Evolutionary conservation across 2,329 filamentous ascomycete species (phyloP).

Genomic region (Ascochyta lentis): DNA sequence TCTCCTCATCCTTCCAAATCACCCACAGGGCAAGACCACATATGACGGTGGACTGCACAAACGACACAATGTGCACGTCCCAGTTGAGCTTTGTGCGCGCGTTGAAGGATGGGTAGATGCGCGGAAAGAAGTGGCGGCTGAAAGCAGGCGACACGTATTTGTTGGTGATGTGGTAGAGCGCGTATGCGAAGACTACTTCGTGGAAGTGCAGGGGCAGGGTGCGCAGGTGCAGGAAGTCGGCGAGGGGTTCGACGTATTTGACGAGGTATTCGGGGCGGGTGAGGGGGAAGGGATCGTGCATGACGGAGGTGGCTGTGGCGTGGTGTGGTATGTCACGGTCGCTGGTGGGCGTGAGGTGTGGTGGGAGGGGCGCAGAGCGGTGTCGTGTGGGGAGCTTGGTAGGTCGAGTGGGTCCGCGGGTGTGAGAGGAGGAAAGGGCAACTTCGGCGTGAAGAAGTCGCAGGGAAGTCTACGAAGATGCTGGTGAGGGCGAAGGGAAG

Average conservation of each 20-base stretch:
- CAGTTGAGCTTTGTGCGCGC: conserved; percentile 75
- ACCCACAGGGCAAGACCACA: conserved; percentile 76
- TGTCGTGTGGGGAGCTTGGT: conserved; percentile 10
- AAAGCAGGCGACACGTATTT: conserved; percentile 70
- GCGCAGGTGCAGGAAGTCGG: conserved; percentile 66
- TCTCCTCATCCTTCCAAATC: conserved; percentile 70
- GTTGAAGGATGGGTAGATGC: conserved; percentile 68
- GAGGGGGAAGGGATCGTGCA: conserved; percentile 75
- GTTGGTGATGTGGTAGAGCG: conserved; percentile 73
- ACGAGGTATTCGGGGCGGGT: conserved; percentile 64
- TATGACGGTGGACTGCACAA: conserved; percentile 77
- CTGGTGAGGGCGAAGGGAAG: not conserved
- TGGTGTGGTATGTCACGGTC: conserved; percentile 10
- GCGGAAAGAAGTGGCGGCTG: conserved; percentile 67
- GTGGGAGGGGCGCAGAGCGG: conserved; percentile 14
- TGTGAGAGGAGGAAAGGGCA: not conserved
- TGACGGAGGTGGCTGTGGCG: conserved; percentile 47
- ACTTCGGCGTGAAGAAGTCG: not conserved
- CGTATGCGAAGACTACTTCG: conserved; percentile 71
- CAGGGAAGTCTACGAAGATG: not conserved
- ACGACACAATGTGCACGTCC: conserved; percentile 86
- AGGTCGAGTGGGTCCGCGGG: not conserved
- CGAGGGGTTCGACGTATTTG: conserved; percentile 66
- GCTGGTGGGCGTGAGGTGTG: conserved; percentile 3
- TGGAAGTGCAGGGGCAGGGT: conserved; percentile 79